Evolutionary conservation across 805 yeast genomes (phyloP).

Genomic region (Starmerella vitae): DNA sequence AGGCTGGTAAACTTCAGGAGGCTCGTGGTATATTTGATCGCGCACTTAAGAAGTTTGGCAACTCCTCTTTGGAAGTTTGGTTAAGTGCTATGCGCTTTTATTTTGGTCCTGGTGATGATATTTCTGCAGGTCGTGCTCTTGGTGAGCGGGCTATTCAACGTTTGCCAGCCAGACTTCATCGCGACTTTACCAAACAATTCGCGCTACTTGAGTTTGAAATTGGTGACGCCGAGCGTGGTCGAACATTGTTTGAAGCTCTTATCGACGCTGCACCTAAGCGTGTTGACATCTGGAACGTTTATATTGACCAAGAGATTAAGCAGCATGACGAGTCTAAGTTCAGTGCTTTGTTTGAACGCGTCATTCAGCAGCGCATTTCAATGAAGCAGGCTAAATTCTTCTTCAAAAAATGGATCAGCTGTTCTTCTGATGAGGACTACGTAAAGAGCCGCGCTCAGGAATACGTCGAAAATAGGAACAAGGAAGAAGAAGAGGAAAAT

Average conservation of each 20-base stretch:
- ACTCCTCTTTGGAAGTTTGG: slow-evolving; percentile 59
- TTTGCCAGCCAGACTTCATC: slow-evolving; percentile 26
- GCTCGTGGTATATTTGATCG: slow-evolving; percentile 57
- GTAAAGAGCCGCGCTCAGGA: slow-evolving; percentile 87
- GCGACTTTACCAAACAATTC: slow-evolving; percentile 68
- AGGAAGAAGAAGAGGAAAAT: background rate
- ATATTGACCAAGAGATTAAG: slow-evolving; percentile 85
- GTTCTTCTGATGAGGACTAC: slow-evolving; percentile 64
- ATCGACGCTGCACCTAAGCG: slow-evolving; percentile 81
- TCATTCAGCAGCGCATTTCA: slow-evolving; percentile 47
- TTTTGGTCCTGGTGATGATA: slow-evolving; percentile 36
- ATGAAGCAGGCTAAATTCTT: slow-evolving; percentile 89
- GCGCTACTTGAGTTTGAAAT: slow-evolving; percentile 68
- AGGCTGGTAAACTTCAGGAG: slow-evolving; percentile 55
- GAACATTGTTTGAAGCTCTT: slow-evolving; percentile 87
- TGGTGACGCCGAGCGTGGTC: slow-evolving; percentile 89
- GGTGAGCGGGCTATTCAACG: slow-evolving; percentile 58
- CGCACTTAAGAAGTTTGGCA: slow-evolving; percentile 70
- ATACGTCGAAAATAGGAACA: slow-evolving; percentile 35
- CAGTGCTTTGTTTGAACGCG: slow-evolving; percentile 74
- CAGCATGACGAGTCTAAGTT: slow-evolving; percentile 45
- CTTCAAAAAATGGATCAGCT: slow-evolving; percentile 81
- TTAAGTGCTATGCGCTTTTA: slow-evolving; percentile 64
- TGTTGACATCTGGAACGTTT: slow-evolving; percentile 89
- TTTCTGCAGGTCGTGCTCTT: slow-evolving; percentile 43